Conservation (phyloP, 1,284 basidiomycete genomes). For the Leccinum fuscescens region DNA sequence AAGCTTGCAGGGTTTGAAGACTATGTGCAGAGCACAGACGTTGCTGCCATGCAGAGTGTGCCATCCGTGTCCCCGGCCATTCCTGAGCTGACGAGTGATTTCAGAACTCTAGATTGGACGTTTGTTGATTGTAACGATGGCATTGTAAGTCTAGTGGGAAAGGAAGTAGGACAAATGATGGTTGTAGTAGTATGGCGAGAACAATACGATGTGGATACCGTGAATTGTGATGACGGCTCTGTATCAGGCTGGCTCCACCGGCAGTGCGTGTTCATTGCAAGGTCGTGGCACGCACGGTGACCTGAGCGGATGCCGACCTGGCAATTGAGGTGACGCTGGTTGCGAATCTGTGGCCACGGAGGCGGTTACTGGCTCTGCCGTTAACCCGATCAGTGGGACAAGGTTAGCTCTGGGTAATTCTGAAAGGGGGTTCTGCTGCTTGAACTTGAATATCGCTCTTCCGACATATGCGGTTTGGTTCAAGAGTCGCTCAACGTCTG, state of each 20-base stretch:
- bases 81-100: conserved; percentile 9
- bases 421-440: conserved; percentile 12
- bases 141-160: neutral
- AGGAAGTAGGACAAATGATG: conserved; percentile 7
- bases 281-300: conserved; percentile 14
- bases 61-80: conserved; percentile 9
- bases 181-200: conserved; percentile 11
- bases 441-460: conserved; percentile 10
- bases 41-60: conserved; percentile 89
- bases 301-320: conserved; percentile 18
- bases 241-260: neutral
- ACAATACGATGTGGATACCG: conserved; percentile 8
- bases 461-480: conserved; percentile 19
- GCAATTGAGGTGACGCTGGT: neutral
- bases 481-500: conserved; percentile 1
- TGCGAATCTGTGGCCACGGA: conserved; percentile 6
- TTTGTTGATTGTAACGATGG: neutral
- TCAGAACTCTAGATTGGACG: conserved; percentile 22
- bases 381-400: conserved; percentile 27
- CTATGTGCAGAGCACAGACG: conserved; percentile 92
- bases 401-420: conserved; percentile 33
- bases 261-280: neutral
- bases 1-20: conserved; percentile 87
- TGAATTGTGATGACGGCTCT: conserved; percentile 7
- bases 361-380: neutral